A percentile compares a stretch with the other conserved stretches of the same genome.
phyloP scores from a whole-genome alignment of 2,329 filamentous ascomycete species.

The Trichoderma sp. region DNA sequence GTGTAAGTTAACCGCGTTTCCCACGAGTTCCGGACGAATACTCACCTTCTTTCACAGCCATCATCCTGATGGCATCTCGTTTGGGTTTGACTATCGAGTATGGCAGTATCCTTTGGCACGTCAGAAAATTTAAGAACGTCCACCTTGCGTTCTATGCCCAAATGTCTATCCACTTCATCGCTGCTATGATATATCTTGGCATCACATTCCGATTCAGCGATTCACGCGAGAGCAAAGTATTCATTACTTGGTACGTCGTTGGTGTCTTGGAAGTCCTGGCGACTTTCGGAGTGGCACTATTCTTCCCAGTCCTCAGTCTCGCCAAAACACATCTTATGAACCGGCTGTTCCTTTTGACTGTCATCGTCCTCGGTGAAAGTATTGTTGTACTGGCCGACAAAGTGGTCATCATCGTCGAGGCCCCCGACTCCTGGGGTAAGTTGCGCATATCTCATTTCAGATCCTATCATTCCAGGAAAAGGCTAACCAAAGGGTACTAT shows the following conservation, averaged over 20 bases:
- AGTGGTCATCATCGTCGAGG: conserved; percentile 49
- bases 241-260: conserved; percentile 51
- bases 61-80: conserved; percentile 52
- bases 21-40: neutral
- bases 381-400: conserved; percentile 55
- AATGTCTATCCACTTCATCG: conserved; percentile 34
- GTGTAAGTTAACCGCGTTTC: conserved; percentile 31
- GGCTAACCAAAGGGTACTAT: neutral
- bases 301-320: conserved; percentile 57
- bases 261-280: conserved; percentile 50
- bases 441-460: neutral
- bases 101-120: conserved; percentile 43
- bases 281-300: conserved; percentile 51
- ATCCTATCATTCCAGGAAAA: neutral
- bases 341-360: conserved; percentile 59
- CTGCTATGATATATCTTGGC: conserved; percentile 41
- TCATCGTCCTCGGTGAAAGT: conserved; percentile 65
- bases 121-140: conserved; percentile 39
- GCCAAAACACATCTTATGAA: conserved; percentile 61
- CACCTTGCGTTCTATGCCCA: conserved; percentile 36
- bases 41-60: conserved; percentile 25
- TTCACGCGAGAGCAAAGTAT: conserved; percentile 34
- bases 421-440: conserved; percentile 40
- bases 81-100: conserved; percentile 55
- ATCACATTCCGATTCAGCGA: conserved; percentile 38